Evolutionary conservation across 1,139 yeast genomes (phyloP), one percentile per base, ranked within the genome.

Genomic region (Pichia sp.): DNA sequence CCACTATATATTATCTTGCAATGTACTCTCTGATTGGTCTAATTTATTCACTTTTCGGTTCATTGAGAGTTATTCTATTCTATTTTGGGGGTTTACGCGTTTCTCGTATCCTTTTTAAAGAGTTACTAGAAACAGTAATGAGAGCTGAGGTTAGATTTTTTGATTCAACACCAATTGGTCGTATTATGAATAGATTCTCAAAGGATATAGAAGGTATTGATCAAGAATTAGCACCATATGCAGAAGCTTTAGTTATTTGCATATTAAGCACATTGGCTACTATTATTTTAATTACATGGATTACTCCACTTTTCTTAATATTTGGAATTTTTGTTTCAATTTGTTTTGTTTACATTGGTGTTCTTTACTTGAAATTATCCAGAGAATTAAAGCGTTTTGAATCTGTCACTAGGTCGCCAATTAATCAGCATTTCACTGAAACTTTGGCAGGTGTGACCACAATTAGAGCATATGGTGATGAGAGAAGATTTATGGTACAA

Each of bases 161-260:
- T 63, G 98, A 94, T 62, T 76, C 94, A 34, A 92, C 98, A 3
- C 98, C 99, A 23, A 76, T 85, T 58, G 99, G 99, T 30, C 81
- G 98, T 64, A 87, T 92, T 51, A 87, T 92, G 94, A 94, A 92
- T 66, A 77, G 99, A 63, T 92, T 94, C 62, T 89, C 97, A 23
- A 90, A 89, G 64, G 99, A 92, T 69, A 80, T 92, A 51, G 97
- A 90, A 66, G 80, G 94, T 24, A 78, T 89, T 51, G 98, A 92
- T 65, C 97, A 90, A 69, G 97, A 90, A 56, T 71, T 90, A 54
- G 79, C 90, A n/a, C 87, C 95, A 20, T 78, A 75, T 58, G 81
- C 87, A 35, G 87, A 84, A 58, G 87, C 85, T 55, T 78, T 84
- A 22, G 70, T 84, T 43, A 77, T 77, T 43, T 82, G 87, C 55